Evolutionary conservation across 2,329 filamentous ascomycete species (phyloP).

Genomic region (Fusarium buharicum): DNA sequence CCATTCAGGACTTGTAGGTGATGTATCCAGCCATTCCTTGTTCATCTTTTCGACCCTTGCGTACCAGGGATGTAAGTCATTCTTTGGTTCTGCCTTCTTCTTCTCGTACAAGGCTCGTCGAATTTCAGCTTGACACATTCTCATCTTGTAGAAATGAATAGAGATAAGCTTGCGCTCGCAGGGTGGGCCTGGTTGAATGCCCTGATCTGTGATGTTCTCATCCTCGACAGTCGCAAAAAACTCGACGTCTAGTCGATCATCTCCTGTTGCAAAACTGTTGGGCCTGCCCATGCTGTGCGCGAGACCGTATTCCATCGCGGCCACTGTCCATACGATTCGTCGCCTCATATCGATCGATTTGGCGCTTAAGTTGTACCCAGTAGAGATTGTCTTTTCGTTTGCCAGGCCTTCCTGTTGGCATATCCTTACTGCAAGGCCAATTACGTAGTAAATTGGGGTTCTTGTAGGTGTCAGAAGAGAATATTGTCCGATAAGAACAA

Average conservation of each 20-base stretch:
- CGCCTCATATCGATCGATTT: conserved; percentile 90
- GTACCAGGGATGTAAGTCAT: conserved; percentile 90
- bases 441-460: conserved; percentile 91
- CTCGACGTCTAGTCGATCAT: conserved; percentile 84
- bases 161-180: conserved; percentile 88
- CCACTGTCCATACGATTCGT: conserved; percentile 86
- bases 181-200: conserved; percentile 75
- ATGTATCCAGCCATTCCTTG: conserved; percentile 79
- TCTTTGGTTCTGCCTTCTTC: conserved; percentile 78
- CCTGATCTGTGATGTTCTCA: conserved; percentile 80
- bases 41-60: conserved; percentile 80
- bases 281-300: conserved; percentile 89
- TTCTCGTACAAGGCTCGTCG: conserved; percentile 85
- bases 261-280: conserved; percentile 81
- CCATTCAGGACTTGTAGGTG: conserved; percentile 75
- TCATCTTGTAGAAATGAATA: conserved; percentile 94
- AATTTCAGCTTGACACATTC: conserved; percentile 87
- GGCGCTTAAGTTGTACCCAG: conserved; percentile 71
- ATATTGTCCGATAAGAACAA: conserved; percentile 88
- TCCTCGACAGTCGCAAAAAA: conserved; percentile 89
- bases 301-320: conserved; percentile 88
- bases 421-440: conserved; percentile 87
- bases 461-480: conserved; percentile 91
- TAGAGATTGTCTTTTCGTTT: conserved; percentile 86
- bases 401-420: conserved; percentile 89